These are phyloP conservation scores for Simmondsia chinensis DNA, from an alignment of 148 eudicot species.

Conservation along the genomic window DNA sequence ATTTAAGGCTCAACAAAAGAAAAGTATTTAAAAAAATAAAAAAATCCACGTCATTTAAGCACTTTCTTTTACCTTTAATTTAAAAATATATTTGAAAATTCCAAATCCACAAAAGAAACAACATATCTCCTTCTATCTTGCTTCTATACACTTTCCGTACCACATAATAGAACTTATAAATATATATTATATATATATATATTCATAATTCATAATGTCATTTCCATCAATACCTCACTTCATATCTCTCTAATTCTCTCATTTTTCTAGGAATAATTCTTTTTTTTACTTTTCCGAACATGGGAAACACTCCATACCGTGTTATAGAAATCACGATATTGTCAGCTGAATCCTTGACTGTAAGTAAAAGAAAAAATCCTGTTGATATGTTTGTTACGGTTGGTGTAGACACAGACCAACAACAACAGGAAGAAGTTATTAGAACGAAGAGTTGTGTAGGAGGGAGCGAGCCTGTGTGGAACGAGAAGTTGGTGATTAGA, in stretches of 20 bases:
- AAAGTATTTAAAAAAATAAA: too few relatives aligned
- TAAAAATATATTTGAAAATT: too few relatives aligned
- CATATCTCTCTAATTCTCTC: background rate
- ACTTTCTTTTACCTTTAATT: too few relatives aligned
- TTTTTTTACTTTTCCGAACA: background rate
- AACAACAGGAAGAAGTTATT: background rate
- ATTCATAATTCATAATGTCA: background rate
- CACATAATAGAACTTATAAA: background rate
- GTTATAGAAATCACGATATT: slow-evolving; percentile 30
- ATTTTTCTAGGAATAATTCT: background rate
- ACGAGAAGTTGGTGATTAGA: slow-evolving; percentile 28
- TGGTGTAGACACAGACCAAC: slow-evolving; percentile 14
- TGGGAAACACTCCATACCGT: too few relatives aligned
- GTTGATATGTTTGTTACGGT: slow-evolving; percentile 27
- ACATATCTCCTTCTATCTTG: slow-evolving; percentile 24
- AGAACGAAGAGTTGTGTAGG: slow-evolving; percentile 17
- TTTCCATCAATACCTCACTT: background rate
- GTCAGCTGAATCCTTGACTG: slow-evolving; percentile 32
- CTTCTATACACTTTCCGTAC: slow-evolving; percentile 26
- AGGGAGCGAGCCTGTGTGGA: slow-evolving; percentile 41
- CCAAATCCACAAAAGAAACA: too few relatives aligned
- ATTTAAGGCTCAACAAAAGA: too few relatives aligned
- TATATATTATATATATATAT: background rate
- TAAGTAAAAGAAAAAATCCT: slow-evolving; percentile 10
- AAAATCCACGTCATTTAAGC: too few relatives aligned